Percentiles rank a stretch among this genome's conserved stretches.
These are phyloP conservation scores for Breynia disticha DNA, from an alignment of 441 rosid genomes.

Conservation along the genomic window DNA sequence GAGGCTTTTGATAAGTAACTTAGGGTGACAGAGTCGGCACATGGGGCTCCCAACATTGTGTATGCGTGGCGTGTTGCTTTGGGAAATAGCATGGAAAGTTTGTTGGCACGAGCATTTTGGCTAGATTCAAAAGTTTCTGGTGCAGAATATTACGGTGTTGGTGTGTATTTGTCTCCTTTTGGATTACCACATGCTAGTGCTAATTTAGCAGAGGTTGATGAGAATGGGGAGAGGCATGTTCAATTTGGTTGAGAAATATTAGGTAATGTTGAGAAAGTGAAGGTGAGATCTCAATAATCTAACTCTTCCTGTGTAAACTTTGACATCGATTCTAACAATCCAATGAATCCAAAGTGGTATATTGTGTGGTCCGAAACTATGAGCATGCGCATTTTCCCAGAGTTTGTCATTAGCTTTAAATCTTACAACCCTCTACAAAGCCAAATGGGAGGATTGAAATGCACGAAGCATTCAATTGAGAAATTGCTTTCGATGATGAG, in stretches of 20 bases:
- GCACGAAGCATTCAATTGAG: slow-evolving; percentile 18
- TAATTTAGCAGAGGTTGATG: slow-evolving; percentile 25
- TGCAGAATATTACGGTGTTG: slow-evolving; percentile 23
- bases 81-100: slow-evolving; percentile 15
- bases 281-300: slow-evolving; percentile 28
- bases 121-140: slow-evolving; percentile 12
- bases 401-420: slow-evolving; percentile 41
- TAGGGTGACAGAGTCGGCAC: slow-evolving; percentile 19
- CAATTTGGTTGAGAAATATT: slow-evolving; percentile 34
- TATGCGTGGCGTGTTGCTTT: slow-evolving; percentile 42
- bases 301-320: slow-evolving; percentile 25
- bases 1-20: slow-evolving; percentile 27
- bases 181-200: slow-evolving; percentile 35
- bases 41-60: slow-evolving; percentile 22
- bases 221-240: slow-evolving; percentile 36
- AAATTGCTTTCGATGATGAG: slow-evolving; percentile 27
- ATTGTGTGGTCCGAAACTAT: slow-evolving; percentile 34
- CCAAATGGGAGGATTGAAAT: slow-evolving; percentile 8
- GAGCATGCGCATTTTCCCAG: slow-evolving; percentile 38
- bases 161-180: slow-evolving; percentile 32
- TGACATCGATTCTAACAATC: slow-evolving; percentile 39
- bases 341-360: slow-evolving; percentile 26
- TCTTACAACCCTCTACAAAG: slow-evolving; percentile 21
- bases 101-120: slow-evolving; percentile 33
- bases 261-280: slow-evolving; percentile 41